These are phyloP conservation scores for Catunica adiposa DNA, from an alignment of 2,329 filamentous ascomycete genomes.

Conservation along the genomic window DNA sequence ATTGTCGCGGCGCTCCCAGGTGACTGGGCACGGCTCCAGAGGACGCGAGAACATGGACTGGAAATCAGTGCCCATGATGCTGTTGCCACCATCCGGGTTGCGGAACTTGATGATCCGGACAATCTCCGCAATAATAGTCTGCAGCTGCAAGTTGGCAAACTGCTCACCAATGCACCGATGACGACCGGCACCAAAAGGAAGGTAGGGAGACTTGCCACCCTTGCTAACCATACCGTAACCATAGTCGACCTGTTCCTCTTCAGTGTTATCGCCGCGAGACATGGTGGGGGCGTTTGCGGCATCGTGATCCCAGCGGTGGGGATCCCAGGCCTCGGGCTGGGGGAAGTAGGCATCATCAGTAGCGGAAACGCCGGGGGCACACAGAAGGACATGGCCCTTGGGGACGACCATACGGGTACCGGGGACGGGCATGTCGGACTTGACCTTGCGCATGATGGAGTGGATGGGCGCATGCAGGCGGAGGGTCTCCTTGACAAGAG, in stretches of 20 bases:
- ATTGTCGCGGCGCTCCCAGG: constrained; percentile 51
- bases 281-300: constrained; percentile 37
- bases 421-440: constrained; percentile 67
- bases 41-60: constrained; percentile 58
- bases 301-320: constrained; percentile 70
- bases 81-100: constrained; percentile 54
- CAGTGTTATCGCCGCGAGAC: constrained; percentile 33
- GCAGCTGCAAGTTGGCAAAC: constrained; percentile 84
- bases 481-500: constrained; percentile 81
- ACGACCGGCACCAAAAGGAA: constrained; percentile 83
- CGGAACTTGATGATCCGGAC: constrained; percentile 67
- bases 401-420: constrained; percentile 74
- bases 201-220: constrained; percentile 74
- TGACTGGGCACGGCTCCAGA: constrained; percentile 51
- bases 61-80: constrained; percentile 53
- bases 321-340: constrained; percentile 69
- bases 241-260: constrained; percentile 74
- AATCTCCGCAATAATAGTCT: constrained; percentile 63
- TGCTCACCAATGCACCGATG: constrained; percentile 95
- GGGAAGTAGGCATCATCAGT: constrained; percentile 62
- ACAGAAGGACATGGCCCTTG: constrained; percentile 61
- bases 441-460: constrained; percentile 86
- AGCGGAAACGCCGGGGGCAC: constrained; percentile 69
- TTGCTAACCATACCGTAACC: constrained; percentile 88
- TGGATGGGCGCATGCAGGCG: constrained; percentile 86